phyloP scores from a whole-genome alignment of 2,329 filamentous ascomycete genomes.

The Conoideocrella luteorostrata region DNA sequence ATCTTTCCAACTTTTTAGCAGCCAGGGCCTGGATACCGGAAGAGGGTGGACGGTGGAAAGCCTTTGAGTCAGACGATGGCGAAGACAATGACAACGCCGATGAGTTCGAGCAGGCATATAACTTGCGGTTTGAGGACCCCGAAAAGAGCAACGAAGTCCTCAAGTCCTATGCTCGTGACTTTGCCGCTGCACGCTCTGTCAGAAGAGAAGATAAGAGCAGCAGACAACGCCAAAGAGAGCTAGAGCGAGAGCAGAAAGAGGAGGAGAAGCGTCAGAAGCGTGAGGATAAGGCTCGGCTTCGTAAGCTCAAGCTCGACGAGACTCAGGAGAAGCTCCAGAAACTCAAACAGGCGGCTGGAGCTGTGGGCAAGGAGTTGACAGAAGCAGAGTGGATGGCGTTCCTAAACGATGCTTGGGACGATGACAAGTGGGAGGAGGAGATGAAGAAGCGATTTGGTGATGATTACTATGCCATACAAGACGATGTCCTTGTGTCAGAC shows the following conservation, averaged over 20 bases:
- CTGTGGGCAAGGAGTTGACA: constrained; percentile 57
- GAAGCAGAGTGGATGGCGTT: constrained; percentile 81
- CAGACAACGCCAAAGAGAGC: constrained; percentile 71
- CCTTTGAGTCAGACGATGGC: constrained; percentile 90
- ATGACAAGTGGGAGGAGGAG: constrained; percentile 82
- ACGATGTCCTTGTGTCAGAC: constrained; percentile 60
- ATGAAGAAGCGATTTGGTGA: constrained; percentile 88
- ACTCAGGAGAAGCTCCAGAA: constrained; percentile 78
- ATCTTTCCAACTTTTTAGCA: constrained; percentile 93
- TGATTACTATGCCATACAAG: constrained; percentile 76
- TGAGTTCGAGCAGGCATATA: constrained; percentile 87
- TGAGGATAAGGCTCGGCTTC: constrained; percentile 74
- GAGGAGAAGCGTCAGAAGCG: constrained; percentile 69
- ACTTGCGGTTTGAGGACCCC: constrained; percentile 91
- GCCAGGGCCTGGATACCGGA: constrained; percentile 80
- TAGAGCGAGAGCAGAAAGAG: constrained; percentile 71
- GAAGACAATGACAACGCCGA: constrained; percentile 77
- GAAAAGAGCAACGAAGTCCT: constrained; percentile 81
- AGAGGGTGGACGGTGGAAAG: constrained; percentile 61
- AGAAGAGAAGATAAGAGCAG: constrained; percentile 74
- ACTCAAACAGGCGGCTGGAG: constrained; percentile 83
- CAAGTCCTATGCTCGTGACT: constrained; percentile 82
- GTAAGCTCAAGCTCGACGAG: constrained; percentile 86
- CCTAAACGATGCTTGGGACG: constrained; percentile 82
- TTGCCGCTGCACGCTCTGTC: constrained; percentile 74